phyloP scores from a whole-genome alignment of 768 basidiomycete genomes.

The Phaeotremella skinneri region DNA sequence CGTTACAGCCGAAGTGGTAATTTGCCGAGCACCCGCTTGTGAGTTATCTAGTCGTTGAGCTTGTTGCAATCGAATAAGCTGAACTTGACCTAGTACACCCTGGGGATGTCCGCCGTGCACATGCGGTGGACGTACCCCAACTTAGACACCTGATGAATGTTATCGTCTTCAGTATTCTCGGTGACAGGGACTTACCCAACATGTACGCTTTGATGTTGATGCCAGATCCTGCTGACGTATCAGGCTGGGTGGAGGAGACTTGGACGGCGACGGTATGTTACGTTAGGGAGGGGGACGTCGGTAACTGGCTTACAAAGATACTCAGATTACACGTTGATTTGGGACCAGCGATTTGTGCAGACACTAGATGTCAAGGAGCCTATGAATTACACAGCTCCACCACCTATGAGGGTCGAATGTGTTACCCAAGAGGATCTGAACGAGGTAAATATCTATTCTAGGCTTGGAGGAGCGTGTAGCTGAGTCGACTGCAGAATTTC shows the following conservation, averaged over 20 bases:
- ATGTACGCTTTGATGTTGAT: slow-evolving; percentile 24
- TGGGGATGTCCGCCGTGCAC: slow-evolving; percentile 46
- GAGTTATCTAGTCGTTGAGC: slow-evolving; percentile 12
- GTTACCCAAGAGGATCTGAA: slow-evolving; percentile 43
- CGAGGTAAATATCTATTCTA: slow-evolving; percentile 25
- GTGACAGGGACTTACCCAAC: slow-evolving; percentile 41
- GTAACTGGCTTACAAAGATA: not conserved
- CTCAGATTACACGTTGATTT: slow-evolving; percentile 49
- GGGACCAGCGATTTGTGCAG: slow-evolving; percentile 46
- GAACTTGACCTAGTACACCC: slow-evolving; percentile 14
- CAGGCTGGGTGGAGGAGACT: slow-evolving; percentile 49
- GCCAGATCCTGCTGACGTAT: slow-evolving; percentile 8
- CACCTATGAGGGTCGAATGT: slow-evolving; percentile 26
- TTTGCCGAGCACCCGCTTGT: slow-evolving; percentile 49
- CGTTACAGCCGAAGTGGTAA: slow-evolving; percentile 33
- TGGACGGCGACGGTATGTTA: not conserved
- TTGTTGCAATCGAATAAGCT: slow-evolving; percentile 16
- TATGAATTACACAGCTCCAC: slow-evolving; percentile 46
- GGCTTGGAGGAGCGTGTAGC: not conserved
- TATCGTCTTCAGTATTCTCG: slow-evolving; percentile 47
- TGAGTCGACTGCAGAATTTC: slow-evolving; percentile 40
- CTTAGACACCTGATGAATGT: slow-evolving; percentile 49
- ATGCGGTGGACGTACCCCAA: slow-evolving; percentile 44
- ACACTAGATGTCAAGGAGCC: slow-evolving; percentile 30
- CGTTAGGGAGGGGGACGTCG: not conserved